Evolutionary conservation across 164 flowering plant species (phyloP).

Genomic region (Tetracentron sinense): DNA sequence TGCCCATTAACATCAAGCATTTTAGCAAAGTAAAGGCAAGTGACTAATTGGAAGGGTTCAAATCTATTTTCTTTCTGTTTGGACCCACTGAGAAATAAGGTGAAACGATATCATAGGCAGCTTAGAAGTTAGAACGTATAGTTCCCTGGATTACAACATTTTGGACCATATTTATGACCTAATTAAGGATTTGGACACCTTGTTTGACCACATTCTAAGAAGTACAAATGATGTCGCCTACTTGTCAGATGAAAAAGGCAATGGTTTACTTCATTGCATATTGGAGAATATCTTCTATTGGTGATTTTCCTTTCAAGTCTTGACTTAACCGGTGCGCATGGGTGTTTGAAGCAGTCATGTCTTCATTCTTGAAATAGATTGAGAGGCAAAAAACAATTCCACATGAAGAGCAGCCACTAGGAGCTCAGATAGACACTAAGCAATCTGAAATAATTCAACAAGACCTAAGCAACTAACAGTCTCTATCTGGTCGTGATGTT

Average conservation of each 20-base stretch:
- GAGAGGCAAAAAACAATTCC: background rate
- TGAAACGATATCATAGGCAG: too few species aligned
- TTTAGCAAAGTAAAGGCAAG: too few species aligned
- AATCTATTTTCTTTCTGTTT: too few species aligned
- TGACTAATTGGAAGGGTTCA: too few species aligned
- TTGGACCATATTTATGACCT: too few species aligned
- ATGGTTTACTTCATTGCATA: background rate
- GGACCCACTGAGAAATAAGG: too few species aligned
- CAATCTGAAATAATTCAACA: background rate
- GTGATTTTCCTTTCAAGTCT: too few species aligned
- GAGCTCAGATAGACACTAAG: background rate
- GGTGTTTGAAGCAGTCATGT: background rate
- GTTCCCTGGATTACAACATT: too few species aligned
- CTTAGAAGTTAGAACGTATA: too few species aligned
- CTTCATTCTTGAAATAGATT: background rate
- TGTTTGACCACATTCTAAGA: background rate
- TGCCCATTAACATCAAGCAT: too few species aligned
- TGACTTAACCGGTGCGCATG: background rate
- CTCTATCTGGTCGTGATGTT: too few species aligned
- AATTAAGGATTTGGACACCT: too few species aligned
- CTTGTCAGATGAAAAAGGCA: background rate
- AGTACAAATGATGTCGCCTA: background rate
- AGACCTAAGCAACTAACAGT: background rate
- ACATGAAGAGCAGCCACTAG: background rate
- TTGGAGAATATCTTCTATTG: background rate